A percentile compares a stretch with the other conserved stretches of the same genome.
Evolutionary conservation across 1,284 basidiomycete genomes (phyloP).

Genomic region (Tilletia horrida): DNA sequence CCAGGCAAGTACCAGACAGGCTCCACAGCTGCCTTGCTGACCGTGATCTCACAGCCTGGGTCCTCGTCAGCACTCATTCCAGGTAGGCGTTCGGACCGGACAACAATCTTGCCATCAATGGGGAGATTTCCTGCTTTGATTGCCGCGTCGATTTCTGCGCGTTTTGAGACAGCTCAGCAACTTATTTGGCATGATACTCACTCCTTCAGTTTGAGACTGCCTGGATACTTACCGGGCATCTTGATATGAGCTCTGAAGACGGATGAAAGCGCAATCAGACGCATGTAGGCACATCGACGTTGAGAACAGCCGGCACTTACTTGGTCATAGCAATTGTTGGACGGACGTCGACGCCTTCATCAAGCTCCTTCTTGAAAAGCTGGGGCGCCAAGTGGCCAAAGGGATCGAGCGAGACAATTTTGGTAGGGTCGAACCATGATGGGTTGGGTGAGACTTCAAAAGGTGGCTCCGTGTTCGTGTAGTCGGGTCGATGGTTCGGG

Average conservation of each 20-base stretch:
- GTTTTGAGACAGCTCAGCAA: too few relatives aligned
- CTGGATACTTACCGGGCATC: too few relatives aligned
- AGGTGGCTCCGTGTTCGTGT: conserved; percentile 81
- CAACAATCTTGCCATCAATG: conserved; percentile 75
- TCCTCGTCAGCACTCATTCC: conserved; percentile 56
- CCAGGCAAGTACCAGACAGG: conserved; percentile 91
- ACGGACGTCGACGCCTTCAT: conserved; percentile 50
- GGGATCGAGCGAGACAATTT: conserved; percentile 92
- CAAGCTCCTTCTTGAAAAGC: conserved; percentile 63
- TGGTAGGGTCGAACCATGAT: conserved; percentile 72
- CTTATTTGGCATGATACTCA: too few relatives aligned
- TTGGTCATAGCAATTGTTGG: conserved; percentile 27
- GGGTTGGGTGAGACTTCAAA: conserved; percentile 76
- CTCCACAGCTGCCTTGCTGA: conserved; percentile 66
- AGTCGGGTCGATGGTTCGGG: conserved; percentile 63
- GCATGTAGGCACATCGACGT: conserved; percentile 69
- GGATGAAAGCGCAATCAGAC: conserved; percentile 55
- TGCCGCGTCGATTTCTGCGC: conserved; percentile 86
- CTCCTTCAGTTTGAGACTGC: too few relatives aligned
- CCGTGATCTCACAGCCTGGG: conserved; percentile 78
- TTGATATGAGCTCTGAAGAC: conserved; percentile 81
- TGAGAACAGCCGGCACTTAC: conserved; percentile 44
- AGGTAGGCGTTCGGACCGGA: conserved; percentile 35
- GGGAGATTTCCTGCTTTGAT: conserved; percentile 67
- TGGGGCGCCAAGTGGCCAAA: conserved; percentile 86